Evolutionary conservation across 1,139 yeast species (phyloP).

Genomic region (Debaryomycetaceae sp.): DNA sequence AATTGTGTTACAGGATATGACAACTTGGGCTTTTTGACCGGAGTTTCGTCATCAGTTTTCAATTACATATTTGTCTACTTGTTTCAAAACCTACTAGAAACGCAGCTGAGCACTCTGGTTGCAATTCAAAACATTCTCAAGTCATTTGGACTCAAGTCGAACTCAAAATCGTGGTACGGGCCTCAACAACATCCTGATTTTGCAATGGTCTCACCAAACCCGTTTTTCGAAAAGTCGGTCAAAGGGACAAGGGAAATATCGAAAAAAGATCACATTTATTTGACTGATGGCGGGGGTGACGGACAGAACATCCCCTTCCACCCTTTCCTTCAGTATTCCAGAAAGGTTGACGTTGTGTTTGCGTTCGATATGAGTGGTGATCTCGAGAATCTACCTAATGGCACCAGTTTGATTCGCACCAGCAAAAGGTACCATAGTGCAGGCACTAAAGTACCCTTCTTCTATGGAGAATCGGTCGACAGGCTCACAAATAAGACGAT

Average conservation of each 20-base stretch:
- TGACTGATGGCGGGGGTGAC: constrained; percentile 44
- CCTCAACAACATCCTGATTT: constrained; percentile 52
- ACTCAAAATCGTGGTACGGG: constrained; percentile 14
- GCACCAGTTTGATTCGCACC: constrained; percentile 22
- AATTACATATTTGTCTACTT: constrained; percentile 49
- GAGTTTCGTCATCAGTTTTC: constrained; percentile 69
- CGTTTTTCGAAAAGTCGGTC: constrained; percentile 40
- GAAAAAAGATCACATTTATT: constrained; percentile 17
- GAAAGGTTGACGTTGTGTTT: constrained; percentile 31
- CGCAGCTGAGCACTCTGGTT: constrained; percentile 32
- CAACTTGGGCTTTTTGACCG: constrained; percentile 69
- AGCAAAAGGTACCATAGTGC: constrained; percentile 20
- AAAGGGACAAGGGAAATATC: constrained; percentile 11
- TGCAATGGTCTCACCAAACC: constrained; percentile 73
- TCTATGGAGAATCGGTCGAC: constrained; percentile 11
- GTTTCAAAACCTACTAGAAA: constrained; percentile 37
- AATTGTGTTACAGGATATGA: constrained; percentile 59
- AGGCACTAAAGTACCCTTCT: constrained; percentile 16
- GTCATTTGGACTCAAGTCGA: constrained; percentile 42
- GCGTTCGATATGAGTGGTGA: constrained; percentile 41
- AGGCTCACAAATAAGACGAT: constrained; percentile 4
- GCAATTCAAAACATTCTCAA: constrained; percentile 43
- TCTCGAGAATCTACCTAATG: constrained; percentile 35
- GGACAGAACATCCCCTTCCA: constrained; percentile 43
- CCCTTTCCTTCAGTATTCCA: constrained; percentile 26